These are phyloP conservation scores for Chlamydomonas urium DNA, from an alignment of 139 green algal species.

Conservation along the genomic window DNA sequence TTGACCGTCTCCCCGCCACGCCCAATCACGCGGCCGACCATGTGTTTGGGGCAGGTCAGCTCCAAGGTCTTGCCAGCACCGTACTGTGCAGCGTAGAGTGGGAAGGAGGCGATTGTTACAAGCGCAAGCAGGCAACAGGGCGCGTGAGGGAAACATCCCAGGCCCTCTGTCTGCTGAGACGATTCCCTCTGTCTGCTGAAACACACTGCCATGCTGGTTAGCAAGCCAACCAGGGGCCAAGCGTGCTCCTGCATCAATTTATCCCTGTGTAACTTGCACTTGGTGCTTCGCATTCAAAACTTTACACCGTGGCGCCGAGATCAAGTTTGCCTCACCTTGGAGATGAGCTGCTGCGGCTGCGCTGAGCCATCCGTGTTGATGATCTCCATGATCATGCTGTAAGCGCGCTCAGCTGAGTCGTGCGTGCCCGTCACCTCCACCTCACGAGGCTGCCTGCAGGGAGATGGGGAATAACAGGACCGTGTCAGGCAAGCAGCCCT, in stretches of 20 bases:
- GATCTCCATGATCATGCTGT: conserved; percentile 77
- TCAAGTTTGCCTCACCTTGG: conserved; percentile 78
- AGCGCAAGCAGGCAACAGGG: neutral
- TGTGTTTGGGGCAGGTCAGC: conserved; percentile 81
- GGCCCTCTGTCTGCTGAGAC: no score
- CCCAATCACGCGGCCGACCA: conserved; percentile 91
- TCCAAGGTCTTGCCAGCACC: conserved; percentile 51
- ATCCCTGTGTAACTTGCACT: no score
- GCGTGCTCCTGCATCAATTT: no score
- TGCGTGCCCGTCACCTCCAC: conserved; percentile 66
- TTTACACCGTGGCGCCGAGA: no score
- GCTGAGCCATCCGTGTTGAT: conserved; percentile 63
- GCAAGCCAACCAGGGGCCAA: no score
- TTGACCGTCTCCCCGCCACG: conserved; percentile 94
- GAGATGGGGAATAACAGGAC: no score
- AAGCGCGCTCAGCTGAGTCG: conserved; percentile 60
- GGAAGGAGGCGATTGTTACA: no score
- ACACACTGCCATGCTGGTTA: neutral
- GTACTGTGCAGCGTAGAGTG: conserved; percentile 50
- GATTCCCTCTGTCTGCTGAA: no score
- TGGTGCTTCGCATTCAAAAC: no score
- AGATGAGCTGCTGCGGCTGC: conserved; percentile 52
- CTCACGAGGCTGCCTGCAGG: conserved; percentile 47
- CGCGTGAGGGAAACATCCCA: neutral
- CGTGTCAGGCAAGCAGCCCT: no score